These are phyloP conservation scores for Russula dissimulans DNA, from an alignment of 768 basidiomycete species.

Conservation along the genomic window DNA sequence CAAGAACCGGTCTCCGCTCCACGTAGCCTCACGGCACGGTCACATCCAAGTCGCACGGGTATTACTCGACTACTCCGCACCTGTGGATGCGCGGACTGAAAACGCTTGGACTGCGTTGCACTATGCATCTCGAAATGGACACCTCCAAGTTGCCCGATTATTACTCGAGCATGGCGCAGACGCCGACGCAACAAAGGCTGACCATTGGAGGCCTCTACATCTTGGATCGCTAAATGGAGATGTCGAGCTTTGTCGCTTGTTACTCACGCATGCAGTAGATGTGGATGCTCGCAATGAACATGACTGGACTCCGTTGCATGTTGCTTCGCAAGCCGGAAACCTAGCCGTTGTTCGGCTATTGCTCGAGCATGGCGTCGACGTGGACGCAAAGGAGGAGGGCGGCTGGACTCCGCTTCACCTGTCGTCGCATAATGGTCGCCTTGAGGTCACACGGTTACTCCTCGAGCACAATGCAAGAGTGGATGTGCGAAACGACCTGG, in stretches of 20 bases:
- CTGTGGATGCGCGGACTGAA: background rate
- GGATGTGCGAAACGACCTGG: background rate
- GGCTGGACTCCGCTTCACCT: background rate
- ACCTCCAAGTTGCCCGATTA: background rate
- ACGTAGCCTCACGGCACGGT: background rate
- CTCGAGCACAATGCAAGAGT: background rate
- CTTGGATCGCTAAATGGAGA: background rate
- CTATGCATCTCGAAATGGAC: background rate
- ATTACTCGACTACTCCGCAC: background rate
- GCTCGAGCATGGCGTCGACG: background rate
- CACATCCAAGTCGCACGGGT: background rate
- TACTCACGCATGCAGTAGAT: background rate
- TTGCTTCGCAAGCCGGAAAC: background rate
- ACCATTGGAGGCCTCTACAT: background rate
- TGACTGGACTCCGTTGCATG: background rate
- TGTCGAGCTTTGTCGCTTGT: background rate
- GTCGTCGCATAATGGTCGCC: background rate
- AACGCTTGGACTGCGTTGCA: background rate
- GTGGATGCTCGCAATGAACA: background rate
- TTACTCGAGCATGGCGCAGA: background rate
- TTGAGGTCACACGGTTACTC: background rate
- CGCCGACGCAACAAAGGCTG: background rate
- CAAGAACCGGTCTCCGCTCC: background rate
- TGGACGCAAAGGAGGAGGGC: background rate
- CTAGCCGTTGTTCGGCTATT: background rate